Base-by-base conservation (phyloP, 169 alveolate genomes). In the Hammondia hammondi region DNA sequence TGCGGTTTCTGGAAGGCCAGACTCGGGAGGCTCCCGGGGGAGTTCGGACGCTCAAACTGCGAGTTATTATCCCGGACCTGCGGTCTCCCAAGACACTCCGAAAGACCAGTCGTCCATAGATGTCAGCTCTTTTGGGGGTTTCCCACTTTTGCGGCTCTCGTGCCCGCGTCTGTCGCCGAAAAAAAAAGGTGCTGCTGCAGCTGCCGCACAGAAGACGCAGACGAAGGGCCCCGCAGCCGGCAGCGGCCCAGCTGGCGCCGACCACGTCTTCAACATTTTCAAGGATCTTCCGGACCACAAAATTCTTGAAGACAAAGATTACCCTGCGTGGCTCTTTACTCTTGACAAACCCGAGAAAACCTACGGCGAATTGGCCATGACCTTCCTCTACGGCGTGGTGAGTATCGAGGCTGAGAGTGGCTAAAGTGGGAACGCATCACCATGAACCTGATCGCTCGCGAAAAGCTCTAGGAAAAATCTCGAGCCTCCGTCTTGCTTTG, bases 281-380 rank as follows among this genome's bases (percentile, higher is more conserved):
- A 61, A 82, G 71, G 88, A 92, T 37, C 29, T 92, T 14, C 56
- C 35, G 52, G 95, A 92, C 57, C 95, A 92, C 92, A 48, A 67
- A 52, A 7, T 92, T 10, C 92, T 92, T 14, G 43, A 27, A 6
- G 92, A 92, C 70, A 32, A 56, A 37, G 61, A 19, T 45, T 92
- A 92, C 77, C 95, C 95, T 32, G 27, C 57, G 27, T 92, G 95
- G 95, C 88, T 92, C n/a, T 85, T 81, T 81, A 37, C 37, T 10
- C 81, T 92, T 17, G 89, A 29, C 14, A 32, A 70, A 29, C 73
- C 73, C 12, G 88, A 70, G n/a, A 92, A 92, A 37, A 24, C 84
- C 46, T 92, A 92, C 92, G 95, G 95, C 7, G 88, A 92, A 48
- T 88, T 92, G 37, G 92, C 92, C 61, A 37, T 85, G 77, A 85